These are phyloP conservation scores for Pseudogymnoascus verrucosus DNA, from an alignment of 2,329 filamentous ascomycete genomes.

Conservation along the genomic window DNA sequence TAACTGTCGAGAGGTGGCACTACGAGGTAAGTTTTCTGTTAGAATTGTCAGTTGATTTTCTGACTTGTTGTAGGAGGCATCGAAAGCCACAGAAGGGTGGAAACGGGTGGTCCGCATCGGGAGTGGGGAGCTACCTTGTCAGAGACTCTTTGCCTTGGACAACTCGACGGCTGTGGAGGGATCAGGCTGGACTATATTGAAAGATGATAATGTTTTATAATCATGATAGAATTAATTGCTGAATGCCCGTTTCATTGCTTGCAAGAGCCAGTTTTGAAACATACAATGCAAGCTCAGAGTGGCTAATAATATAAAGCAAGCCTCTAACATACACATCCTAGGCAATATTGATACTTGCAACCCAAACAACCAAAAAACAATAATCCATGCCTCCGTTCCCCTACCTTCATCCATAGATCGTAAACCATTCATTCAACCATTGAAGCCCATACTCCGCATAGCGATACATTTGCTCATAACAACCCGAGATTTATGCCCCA, in stretches of 20 bases:
- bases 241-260: background rate
- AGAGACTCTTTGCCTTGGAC: background rate
- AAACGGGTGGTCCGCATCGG: background rate
- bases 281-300: background rate
- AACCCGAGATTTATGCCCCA: background rate
- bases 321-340: background rate
- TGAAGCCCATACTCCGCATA: slow-evolving; percentile 4
- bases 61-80: background rate
- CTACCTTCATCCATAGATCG: background rate
- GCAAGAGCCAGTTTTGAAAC: background rate
- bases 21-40: background rate
- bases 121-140: background rate
- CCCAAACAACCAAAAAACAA: background rate
- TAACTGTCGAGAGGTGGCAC: slow-evolving; percentile 18
- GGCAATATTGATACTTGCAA: background rate
- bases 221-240: background rate
- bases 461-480: background rate
- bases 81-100: background rate
- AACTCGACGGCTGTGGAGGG: background rate
- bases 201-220: background rate
- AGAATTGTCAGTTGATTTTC: background rate
- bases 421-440: background rate
- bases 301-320: background rate
- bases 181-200: background rate
- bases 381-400: background rate